Evolutionary conservation across 2,329 filamentous ascomycete genomes (phyloP), one percentile per base, ranked within the genome.

Genomic region (Capronia americana): DNA sequence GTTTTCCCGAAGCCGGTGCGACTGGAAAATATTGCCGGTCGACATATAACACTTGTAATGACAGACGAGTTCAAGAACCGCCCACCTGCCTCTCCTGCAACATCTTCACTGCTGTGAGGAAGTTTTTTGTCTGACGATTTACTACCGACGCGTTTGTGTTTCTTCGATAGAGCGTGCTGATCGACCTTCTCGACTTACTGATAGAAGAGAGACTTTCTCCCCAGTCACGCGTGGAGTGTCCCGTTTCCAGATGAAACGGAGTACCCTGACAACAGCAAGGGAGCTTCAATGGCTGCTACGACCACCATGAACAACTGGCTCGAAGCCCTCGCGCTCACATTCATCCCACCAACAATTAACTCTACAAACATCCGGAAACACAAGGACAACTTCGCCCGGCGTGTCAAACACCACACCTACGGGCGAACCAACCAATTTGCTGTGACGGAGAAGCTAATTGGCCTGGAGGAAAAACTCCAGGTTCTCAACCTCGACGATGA

Each of bases 391-490:
- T 72, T 74, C 62, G 51, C 63, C 26, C 64, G 72, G 44, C 73
- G 73, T 51, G 67, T 81, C 26, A 79, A 75, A 58, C 71, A 78
- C 44, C 75, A 76, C 70, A 85, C 78, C 55, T 87, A 86, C 75
- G 80, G 86, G 38, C 86, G 90, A 44, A 92, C 89, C 1, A 92
- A 94, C 73, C 90, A 92, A 71, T 93, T 93, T 74, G 88, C 91
- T 53, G 86, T 93, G 23, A 80, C 85, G 46, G 84, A 84, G 44
- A 84, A 84, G 41, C 82, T 94, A 1, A 82, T 87, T 57, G 91
- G 91, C 0, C 82, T 97, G 2, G 89, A 93, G 71, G 95, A 98
- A 79, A 93, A 94, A 72, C 95, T 97, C 73, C 86, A 88, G 34
- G 85, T 98, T 61, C 84, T 92, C 56, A 89, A 91, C 74, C 88